Percentiles rank a stretch among this genome's conserved stretches.
phyloP scores from a whole-genome alignment of 768 basidiomycete species.

The Boletus bicolor region DNA sequence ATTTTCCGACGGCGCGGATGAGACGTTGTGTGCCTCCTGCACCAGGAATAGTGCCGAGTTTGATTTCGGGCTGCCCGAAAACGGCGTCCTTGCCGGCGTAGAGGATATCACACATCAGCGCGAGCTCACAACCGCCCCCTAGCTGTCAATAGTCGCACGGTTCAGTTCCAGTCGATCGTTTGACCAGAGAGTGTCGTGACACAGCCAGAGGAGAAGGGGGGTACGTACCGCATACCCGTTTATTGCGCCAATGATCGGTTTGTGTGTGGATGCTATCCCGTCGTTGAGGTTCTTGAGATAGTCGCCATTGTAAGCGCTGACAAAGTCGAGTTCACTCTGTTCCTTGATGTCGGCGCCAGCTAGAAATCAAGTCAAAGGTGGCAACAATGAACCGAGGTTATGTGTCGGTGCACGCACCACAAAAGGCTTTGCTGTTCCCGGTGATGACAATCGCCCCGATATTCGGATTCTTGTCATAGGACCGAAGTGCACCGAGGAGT shows the following conservation, averaged over 20 bases:
- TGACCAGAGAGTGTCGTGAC: background rate
- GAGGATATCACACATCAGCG: constrained; percentile 93
- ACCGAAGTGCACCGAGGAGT: constrained; percentile 69
- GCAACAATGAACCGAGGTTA: background rate
- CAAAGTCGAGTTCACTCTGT: constrained; percentile 81
- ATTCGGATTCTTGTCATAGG: constrained; percentile 63
- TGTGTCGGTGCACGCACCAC: constrained; percentile 2
- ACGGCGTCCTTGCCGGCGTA: constrained; percentile 82
- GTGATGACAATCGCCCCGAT: constrained; percentile 89
- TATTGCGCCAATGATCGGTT: constrained; percentile 92
- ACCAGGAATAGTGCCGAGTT: constrained; percentile 90
- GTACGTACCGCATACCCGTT: constrained; percentile 77
- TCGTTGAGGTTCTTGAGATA: constrained; percentile 45
- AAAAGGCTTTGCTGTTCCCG: constrained; percentile 82
- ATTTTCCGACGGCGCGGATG: constrained; percentile 81
- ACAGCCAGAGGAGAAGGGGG: background rate
- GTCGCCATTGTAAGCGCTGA: constrained; percentile 42
- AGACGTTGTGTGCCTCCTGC: constrained; percentile 93
- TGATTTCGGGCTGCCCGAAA: constrained; percentile 96
- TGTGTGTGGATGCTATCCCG: constrained; percentile 55
- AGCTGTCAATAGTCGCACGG: constrained; percentile 51
- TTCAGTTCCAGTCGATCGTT: background rate
- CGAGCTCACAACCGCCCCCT: constrained; percentile 95
- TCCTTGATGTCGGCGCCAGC: constrained; percentile 99
- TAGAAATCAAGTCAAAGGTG: background rate